These are phyloP conservation scores for Saccharomycopsis microspora DNA, from an alignment of 805 yeast genomes.

Conservation along the genomic window DNA sequence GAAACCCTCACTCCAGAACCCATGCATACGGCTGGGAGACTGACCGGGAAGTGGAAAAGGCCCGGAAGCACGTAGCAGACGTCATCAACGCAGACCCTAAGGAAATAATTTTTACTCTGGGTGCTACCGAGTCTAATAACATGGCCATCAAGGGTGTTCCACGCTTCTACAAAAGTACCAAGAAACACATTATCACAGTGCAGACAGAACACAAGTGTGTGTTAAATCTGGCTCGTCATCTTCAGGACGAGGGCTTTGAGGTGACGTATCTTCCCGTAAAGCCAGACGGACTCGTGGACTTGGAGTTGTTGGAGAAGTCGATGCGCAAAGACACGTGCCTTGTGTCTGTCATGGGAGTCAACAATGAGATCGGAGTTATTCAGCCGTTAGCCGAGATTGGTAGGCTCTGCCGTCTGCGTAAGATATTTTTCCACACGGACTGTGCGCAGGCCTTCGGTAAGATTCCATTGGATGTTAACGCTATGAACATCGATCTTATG, in stretches of 20 bases:
- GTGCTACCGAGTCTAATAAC: slow-evolving; percentile 96
- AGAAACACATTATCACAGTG: slow-evolving; percentile 88
- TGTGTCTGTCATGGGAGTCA: slow-evolving; percentile 93
- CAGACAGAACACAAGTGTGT: slow-evolving; percentile 99
- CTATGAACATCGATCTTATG: slow-evolving; percentile 83
- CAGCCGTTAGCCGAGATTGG: slow-evolving; percentile 97
- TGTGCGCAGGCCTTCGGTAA: slow-evolving; percentile 97
- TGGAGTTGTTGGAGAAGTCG: slow-evolving; percentile 68
- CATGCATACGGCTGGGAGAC: slow-evolving; percentile 99
- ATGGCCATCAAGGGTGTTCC: slow-evolving; percentile 95
- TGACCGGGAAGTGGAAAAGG: slow-evolving; percentile 78
- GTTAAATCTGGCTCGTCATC: slow-evolving; percentile 87
- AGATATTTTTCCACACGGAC: slow-evolving; percentile 94
- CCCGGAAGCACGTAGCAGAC: slow-evolving; percentile 72
- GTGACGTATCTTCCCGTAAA: slow-evolving; percentile 86
- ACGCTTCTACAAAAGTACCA: slow-evolving; percentile 79
- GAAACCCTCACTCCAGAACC: slow-evolving; percentile 96
- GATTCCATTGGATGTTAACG: slow-evolving; percentile 84
- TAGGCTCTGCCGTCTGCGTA: slow-evolving; percentile 67
- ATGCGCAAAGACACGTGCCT: slow-evolving; percentile 85
- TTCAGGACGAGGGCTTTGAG: slow-evolving; percentile 95
- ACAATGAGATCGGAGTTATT: slow-evolving; percentile 95
- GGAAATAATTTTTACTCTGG: slow-evolving; percentile 93
- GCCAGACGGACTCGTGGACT: slow-evolving; percentile 64
- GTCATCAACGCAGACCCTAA: slow-evolving; percentile 90